A percentile compares a stretch with the other conserved stretches of the same genome.
These are phyloP conservation scores for Krasilnikovozyma curviuscula DNA, from an alignment of 768 basidiomycete genomes.

Conservation along the genomic window DNA sequence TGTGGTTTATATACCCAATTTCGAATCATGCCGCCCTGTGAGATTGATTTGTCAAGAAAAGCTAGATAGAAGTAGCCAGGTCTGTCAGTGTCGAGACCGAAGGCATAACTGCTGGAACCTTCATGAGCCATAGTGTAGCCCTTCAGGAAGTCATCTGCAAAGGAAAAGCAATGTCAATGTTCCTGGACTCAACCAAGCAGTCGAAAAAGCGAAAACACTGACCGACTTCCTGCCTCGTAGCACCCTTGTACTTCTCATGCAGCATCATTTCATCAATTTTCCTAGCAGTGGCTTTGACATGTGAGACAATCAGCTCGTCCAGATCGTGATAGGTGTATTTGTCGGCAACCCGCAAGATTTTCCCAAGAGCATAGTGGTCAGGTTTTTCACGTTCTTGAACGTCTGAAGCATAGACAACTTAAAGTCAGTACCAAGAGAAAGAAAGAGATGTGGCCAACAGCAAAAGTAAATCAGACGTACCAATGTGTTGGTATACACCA, in stretches of 20 bases:
- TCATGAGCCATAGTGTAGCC: constrained; percentile 86
- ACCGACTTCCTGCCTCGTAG: constrained; percentile 78
- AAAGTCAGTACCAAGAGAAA: neutral
- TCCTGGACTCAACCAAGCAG: constrained; percentile 8
- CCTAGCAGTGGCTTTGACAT: constrained; percentile 81
- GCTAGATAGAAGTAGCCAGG: constrained; percentile 87
- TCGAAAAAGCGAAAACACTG: constrained; percentile 25
- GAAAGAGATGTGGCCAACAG: neutral
- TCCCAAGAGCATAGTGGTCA: constrained; percentile 26
- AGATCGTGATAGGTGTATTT: constrained; percentile 76
- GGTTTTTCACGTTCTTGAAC: constrained; percentile 31
- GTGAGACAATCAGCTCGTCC: constrained; percentile 90
- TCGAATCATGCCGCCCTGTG: constrained; percentile 63
- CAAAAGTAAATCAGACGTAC: constrained; percentile 31
- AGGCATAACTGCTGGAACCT: constrained; percentile 85
- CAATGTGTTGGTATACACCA: constrained; percentile 86
- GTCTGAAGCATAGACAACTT: constrained; percentile 14
- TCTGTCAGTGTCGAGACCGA: constrained; percentile 66
- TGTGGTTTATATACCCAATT: constrained; percentile 52
- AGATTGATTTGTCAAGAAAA: constrained; percentile 62
- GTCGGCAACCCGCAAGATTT: constrained; percentile 20
- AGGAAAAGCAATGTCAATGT: no score
- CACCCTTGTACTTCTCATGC: constrained; percentile 84
- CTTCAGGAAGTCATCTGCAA: constrained; percentile 59
- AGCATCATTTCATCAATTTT: constrained; percentile 86